A percentile compares a stretch with the other conserved stretches of the same genome.
Conservation (phyloP, 2,329 filamentous ascomycete species). For the Xylaria sp. region DNA sequence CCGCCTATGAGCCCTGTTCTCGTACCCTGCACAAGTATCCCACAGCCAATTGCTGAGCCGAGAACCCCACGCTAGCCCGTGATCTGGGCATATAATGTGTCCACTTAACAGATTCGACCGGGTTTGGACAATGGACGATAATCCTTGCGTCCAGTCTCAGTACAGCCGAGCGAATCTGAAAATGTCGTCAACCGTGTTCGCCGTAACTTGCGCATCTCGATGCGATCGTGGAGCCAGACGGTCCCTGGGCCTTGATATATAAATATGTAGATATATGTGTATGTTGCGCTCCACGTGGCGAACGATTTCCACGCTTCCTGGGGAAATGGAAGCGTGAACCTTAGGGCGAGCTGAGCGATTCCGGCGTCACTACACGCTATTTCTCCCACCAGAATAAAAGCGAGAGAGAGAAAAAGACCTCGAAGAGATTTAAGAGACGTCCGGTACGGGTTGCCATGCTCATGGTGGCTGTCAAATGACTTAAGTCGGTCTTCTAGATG, state of each 20-base stretch:
- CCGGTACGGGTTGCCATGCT: neutral
- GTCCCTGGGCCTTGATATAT: too few species aligned
- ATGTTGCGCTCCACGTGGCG: slow-evolving; percentile 1
- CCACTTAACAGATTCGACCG: slow-evolving; percentile 11
- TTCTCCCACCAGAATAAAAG: neutral
- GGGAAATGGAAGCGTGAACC: neutral
- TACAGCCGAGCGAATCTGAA: neutral
- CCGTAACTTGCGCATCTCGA: neutral
- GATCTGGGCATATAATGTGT: slow-evolving; percentile 2
- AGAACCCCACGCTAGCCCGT: neutral
- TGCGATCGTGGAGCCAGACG: neutral
- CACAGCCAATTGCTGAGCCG: neutral
- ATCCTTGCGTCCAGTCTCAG: neutral
- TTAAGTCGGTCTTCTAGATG: neutral
- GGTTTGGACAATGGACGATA: slow-evolving; percentile 6
- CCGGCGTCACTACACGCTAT: neutral
- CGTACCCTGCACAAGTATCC: slow-evolving; percentile 15
- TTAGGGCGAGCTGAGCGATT: neutral
- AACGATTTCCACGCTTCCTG: neutral
- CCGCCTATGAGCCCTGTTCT: slow-evolving; percentile 20
- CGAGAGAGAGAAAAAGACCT: neutral
- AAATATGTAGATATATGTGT: neutral
- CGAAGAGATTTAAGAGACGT: neutral
- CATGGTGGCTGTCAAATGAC: slow-evolving; percentile 2
- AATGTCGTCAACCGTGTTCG: neutral